phyloP scores from a whole-genome alignment of 164 flowering plant genomes.

The Magnolia sinica region DNA sequence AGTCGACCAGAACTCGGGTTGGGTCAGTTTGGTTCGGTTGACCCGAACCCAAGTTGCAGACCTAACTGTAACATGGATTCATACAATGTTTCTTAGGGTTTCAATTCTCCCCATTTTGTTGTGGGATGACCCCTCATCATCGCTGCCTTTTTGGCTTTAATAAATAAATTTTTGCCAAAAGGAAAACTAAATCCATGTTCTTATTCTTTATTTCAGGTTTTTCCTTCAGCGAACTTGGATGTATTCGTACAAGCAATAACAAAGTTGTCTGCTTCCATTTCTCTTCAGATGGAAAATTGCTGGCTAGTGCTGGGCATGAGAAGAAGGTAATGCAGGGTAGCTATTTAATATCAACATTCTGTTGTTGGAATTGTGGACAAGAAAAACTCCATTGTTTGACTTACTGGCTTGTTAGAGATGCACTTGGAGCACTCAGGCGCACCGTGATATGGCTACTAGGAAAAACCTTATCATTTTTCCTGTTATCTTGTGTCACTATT shows the following conservation, averaged over 20 bases:
- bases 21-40: too few species aligned
- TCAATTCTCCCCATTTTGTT: neutral
- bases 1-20: too few species aligned
- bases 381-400: neutral
- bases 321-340: constrained; percentile 51
- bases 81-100: too few species aligned
- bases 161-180: too few species aligned
- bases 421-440: neutral
- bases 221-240: constrained; percentile 64
- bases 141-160: too few species aligned
- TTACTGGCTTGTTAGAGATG: neutral
- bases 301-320: constrained; percentile 92
- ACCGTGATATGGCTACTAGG: neutral
- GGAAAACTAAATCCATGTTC: neutral
- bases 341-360: neutral
- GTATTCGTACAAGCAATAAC: constrained; percentile 51
- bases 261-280: constrained; percentile 87
- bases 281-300: constrained; percentile 83
- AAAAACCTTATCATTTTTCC: neutral
- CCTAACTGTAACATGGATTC: too few species aligned
- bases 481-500: neutral
- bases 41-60: too few species aligned
- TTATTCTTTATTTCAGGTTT: constrained; percentile 43
- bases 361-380: neutral
- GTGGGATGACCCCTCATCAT: too few species aligned